phyloP scores from a whole-genome alignment of 306 rosid genomes.

The Pueraria montana region DNA sequence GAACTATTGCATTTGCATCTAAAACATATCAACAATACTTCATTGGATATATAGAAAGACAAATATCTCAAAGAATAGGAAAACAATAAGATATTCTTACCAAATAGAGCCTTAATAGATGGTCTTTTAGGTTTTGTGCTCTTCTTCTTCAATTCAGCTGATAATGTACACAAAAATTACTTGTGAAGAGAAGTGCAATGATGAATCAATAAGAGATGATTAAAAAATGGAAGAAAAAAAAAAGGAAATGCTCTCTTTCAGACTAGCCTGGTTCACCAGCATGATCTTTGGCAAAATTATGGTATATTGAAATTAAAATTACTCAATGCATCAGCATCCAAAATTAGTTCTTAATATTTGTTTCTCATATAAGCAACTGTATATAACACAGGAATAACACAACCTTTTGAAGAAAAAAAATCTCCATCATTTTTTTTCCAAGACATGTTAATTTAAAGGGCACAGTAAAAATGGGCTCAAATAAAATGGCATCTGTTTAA shows the following conservation, averaged over 20 bases:
- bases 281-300: constrained; percentile 5
- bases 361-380: constrained; percentile 2
- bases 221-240: background rate
- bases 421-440: background rate
- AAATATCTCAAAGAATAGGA: constrained; percentile 17
- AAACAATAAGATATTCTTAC: constrained; percentile 56
- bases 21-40: constrained; percentile 15
- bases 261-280: background rate
- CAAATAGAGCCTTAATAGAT: constrained; percentile 85
- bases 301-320: constrained; percentile 14
- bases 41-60: background rate
- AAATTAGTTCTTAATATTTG: constrained; percentile 1
- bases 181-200: constrained; percentile 24
- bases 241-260: constrained; percentile 20
- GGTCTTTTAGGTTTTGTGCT: constrained; percentile 83
- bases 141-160: constrained; percentile 93
- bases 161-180: constrained; percentile 36
- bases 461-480: background rate
- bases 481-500: background rate
- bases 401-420: background rate
- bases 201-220: constrained; percentile 6
- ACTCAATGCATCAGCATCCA: constrained; percentile 18
- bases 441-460: background rate
- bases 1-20: background rate
- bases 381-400: background rate